A percentile compares a stretch with the other conserved stretches of the same genome.
These are phyloP conservation scores for Smallanthus sonchifolius DNA, from an alignment of 129 eudicot genomes.

Conservation along the genomic window DNA sequence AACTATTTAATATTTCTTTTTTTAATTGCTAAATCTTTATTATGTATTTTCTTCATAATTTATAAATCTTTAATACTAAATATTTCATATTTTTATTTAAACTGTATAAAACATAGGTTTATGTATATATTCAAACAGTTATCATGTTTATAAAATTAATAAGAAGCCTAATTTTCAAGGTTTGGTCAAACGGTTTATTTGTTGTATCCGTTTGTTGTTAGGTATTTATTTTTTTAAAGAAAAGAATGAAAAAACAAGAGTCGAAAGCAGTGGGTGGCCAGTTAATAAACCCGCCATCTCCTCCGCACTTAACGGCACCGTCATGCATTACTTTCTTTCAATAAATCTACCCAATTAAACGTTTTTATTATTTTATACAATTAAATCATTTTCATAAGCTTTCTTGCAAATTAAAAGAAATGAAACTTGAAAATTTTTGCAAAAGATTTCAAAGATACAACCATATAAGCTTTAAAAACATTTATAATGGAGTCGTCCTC, in stretches of 20 bases:
- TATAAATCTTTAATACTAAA: too few species aligned
- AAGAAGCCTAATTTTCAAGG: neutral
- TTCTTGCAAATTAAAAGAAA: neutral
- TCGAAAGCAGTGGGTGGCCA: conserved; percentile 10
- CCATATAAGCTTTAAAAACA: too few species aligned
- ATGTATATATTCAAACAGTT: too few species aligned
- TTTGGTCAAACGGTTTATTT: neutral
- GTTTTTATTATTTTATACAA: neutral
- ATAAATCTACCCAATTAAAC: neutral
- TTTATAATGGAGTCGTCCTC: too few species aligned
- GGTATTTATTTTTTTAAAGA: neutral
- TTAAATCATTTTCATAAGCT: neutral
- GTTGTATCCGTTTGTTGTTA: neutral
- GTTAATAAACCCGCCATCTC: conserved; percentile 3
- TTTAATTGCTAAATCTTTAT: too few species aligned
- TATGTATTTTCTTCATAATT: too few species aligned
- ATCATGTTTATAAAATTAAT: too few species aligned
- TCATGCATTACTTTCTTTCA: neutral
- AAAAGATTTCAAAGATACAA: conserved; percentile 4
- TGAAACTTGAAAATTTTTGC: neutral
- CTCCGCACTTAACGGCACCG: neutral
- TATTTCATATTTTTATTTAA: too few species aligned
- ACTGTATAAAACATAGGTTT: too few species aligned
- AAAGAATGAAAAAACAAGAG: conserved; percentile 4
- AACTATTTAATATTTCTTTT: too few species aligned